phyloP scores from a whole-genome alignment of 345 rosid genomes.

The Syzygium grande region DNA sequence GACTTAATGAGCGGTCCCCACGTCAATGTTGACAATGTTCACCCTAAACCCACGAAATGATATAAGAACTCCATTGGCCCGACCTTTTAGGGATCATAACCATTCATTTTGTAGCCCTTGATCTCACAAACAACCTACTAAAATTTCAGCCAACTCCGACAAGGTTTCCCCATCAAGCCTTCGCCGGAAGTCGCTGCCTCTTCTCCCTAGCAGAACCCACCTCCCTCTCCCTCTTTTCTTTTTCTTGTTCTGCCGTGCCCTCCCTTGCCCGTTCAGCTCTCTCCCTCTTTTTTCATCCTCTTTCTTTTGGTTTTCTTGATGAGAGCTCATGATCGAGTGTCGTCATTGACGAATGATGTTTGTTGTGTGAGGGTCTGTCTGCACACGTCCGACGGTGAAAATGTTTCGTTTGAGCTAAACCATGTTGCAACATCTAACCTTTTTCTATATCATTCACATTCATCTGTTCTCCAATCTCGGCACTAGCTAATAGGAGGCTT shows the following conservation, averaged over 20 bases:
- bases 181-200: neutral
- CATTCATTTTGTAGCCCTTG: neutral
- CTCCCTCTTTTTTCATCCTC: neutral
- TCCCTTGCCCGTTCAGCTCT: neutral
- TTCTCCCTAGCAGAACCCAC: neutral
- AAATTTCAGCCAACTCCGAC: neutral
- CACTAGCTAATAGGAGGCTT: neutral
- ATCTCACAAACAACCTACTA: neutral
- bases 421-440: neutral
- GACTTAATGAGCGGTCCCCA: neutral
- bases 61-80: neutral
- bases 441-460: neutral
- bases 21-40: neutral
- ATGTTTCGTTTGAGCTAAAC: neutral
- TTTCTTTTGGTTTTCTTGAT: neutral
- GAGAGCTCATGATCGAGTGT: neutral
- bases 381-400: neutral
- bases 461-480: too few species aligned
- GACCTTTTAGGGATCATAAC: neutral
- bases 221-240: neutral
- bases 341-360: neutral
- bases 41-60: neutral
- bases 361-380: neutral
- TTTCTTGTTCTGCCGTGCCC: neutral
- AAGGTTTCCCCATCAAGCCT: neutral